phyloP scores from a whole-genome alignment of 1,139 yeast species.

The Debaryomyces subglobosus region DNA sequence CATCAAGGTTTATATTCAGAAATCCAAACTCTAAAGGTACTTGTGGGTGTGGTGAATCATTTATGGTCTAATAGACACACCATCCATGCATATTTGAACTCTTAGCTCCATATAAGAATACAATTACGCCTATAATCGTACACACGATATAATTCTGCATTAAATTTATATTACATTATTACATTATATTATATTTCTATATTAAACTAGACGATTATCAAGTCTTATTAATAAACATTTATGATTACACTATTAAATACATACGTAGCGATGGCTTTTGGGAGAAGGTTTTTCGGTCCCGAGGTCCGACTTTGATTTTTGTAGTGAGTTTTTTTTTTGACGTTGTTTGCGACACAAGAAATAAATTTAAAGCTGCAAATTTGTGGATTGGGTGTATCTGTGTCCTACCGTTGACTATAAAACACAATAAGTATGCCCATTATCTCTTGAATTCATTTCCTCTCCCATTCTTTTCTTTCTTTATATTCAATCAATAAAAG shows the following conservation, averaged over 20 bases:
- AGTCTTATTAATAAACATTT: neutral
- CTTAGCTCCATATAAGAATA: neutral
- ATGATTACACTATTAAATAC: neutral
- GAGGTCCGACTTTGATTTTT: neutral
- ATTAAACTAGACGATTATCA: neutral
- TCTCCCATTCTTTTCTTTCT: slow-evolving; percentile 2
- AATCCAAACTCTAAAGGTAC: slow-evolving; percentile 97
- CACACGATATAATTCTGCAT: slow-evolving; percentile 3
- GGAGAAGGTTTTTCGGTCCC: neutral
- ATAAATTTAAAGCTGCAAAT: slow-evolving; percentile 11
- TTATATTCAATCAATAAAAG: slow-evolving; percentile 3
- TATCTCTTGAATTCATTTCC: neutral
- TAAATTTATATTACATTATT: neutral
- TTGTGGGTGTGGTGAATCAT: slow-evolving; percentile 98
- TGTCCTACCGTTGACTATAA: slow-evolving; percentile 4
- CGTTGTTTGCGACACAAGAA: slow-evolving; percentile 6
- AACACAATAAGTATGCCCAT: neutral
- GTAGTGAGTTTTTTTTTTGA: neutral
- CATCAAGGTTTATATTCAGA: slow-evolving; percentile 85
- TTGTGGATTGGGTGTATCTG: slow-evolving; percentile 9
- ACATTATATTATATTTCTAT: neutral
- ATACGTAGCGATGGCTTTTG: neutral
- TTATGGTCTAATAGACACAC: slow-evolving; percentile 67
- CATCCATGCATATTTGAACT: neutral
- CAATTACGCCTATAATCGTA: neutral